Evolutionary conservation across 768 basidiomycete genomes (phyloP).

Genomic region (Russula compacta): DNA sequence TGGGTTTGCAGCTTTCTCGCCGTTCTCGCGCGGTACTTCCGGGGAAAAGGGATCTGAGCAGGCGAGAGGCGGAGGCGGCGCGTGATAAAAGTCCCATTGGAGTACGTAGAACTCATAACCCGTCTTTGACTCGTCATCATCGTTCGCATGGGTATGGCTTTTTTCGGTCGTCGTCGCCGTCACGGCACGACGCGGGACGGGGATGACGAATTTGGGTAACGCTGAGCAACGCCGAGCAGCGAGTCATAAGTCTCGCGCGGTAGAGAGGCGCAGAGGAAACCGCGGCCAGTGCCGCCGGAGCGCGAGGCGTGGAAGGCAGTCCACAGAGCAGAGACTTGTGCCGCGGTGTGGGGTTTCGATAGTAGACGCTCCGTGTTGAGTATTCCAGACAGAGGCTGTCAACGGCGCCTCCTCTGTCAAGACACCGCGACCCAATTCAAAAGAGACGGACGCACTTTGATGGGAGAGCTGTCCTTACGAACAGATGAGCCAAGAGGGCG

Average conservation of each 20-base stretch:
- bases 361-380: constrained; percentile 68
- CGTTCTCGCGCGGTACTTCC: constrained; percentile 20
- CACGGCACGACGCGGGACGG: constrained; percentile 49
- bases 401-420: neutral
- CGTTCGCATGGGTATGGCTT: constrained; percentile 30
- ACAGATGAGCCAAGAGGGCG: constrained; percentile 7
- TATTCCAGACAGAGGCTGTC: constrained; percentile 71
- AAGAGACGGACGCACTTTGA: constrained; percentile 39
- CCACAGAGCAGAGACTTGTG: constrained; percentile 79
- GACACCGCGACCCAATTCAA: too few relatives aligned
- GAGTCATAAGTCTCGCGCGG: constrained; percentile 62
- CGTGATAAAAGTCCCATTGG: constrained; percentile 82
- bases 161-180: constrained; percentile 5
- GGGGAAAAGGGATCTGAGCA: constrained; percentile 36
- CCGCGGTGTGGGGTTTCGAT: constrained; percentile 55
- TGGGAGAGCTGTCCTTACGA: constrained; percentile 58
- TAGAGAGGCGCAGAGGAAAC: constrained; percentile 77
- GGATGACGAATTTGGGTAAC: constrained; percentile 76
- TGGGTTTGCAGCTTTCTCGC: constrained; percentile 33
- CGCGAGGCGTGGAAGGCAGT: constrained; percentile 79
- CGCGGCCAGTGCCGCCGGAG: constrained; percentile 70
- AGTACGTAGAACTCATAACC: constrained; percentile 79
- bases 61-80: constrained; percentile 51
- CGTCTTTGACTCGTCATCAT: constrained; percentile 27
- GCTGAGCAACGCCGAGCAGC: constrained; percentile 53